Evolutionary conservation across 108 stramenopile genomes (phyloP).

Genomic region (Cyclotella sp.): DNA sequence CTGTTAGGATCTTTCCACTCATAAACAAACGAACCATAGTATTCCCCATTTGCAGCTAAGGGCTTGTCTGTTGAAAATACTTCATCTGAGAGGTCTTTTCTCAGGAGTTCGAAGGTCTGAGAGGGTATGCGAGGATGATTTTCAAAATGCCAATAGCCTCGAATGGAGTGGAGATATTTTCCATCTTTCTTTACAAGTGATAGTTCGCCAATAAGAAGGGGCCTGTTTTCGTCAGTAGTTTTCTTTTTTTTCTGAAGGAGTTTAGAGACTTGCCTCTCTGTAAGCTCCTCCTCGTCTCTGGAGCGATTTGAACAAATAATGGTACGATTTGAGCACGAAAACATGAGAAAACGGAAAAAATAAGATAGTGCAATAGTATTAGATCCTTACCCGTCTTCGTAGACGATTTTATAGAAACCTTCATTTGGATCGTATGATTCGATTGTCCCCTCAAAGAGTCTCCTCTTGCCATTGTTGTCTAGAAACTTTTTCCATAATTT

Average conservation of each 20-base stretch:
- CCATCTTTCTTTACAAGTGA: neutral
- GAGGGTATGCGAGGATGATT: neutral
- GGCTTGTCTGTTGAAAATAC: too few relatives aligned
- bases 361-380: neutral
- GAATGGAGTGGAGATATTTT: neutral
- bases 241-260: neutral
- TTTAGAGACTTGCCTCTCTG: neutral
- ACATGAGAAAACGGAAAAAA: neutral
- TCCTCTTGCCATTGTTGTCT: neutral
- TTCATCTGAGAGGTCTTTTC: neutral
- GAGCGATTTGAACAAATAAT: too few relatives aligned
- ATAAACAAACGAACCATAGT: neutral
- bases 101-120: slow-evolving; percentile 12
- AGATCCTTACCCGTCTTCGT: slow-evolving; percentile 11
- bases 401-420: neutral
- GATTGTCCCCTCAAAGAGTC: neutral
- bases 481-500: neutral
- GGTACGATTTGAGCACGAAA: too few relatives aligned
- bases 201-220: slow-evolving; percentile 3
- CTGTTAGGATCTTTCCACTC: neutral
- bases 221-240: neutral
- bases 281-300: slow-evolving; percentile 5
- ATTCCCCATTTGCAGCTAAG: neutral
- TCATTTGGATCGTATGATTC: neutral
- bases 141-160: slow-evolving; percentile 5